Evolutionary conservation across 768 basidiomycete genomes (phyloP), one percentile per base, ranked within the genome.

Genomic region (Serendipita indica): DNA sequence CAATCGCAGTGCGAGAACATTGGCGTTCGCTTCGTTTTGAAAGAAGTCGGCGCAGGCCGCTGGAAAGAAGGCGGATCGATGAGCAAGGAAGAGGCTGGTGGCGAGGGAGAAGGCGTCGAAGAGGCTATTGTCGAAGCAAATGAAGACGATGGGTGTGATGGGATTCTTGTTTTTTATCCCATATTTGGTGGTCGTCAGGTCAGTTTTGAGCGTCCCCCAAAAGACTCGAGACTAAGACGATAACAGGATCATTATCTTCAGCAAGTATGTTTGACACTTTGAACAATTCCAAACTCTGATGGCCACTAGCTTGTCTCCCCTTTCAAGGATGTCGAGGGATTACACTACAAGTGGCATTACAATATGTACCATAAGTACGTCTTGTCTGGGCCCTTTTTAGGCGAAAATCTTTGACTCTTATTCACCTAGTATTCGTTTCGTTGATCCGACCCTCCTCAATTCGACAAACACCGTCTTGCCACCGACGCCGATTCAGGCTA

Each of bases 91-190:
- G 66, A 69, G 54, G 72, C 72, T 22, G 72, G 80, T 3, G 79
- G 74, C 0, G 86, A 88, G 43, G 89, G 89, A 0, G 89, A 92
- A 30, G 92, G 89, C 10, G 91, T 92, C 5, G 96, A 99, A 69
- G 89, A 94, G 69, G 93, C 88, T 5, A 94, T 98, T 64, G 83
- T 97, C 32, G 88, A 91, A 66, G 91, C 93, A 5, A 99, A 99
- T 67, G 86, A 86, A 62, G 92, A 98, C 66, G 73, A 74, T 13
- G 75, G 73, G 58, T 80, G 94, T 7, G 81, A 94, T 70, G 94
- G 94, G 6, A 91, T 99, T 67, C 49, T 54, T 30, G 49, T 54
- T 16, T 54, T 54, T 33, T 54, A 54, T 54, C 49, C 49, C 22
- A 54, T 54, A 54, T 54, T 54, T 54, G 49, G 49, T 27, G 49